Evolutionary conservation across 805 yeast species (phyloP), one percentile per base, ranked within the genome.

Genomic region (Teunomyces cretensis): DNA sequence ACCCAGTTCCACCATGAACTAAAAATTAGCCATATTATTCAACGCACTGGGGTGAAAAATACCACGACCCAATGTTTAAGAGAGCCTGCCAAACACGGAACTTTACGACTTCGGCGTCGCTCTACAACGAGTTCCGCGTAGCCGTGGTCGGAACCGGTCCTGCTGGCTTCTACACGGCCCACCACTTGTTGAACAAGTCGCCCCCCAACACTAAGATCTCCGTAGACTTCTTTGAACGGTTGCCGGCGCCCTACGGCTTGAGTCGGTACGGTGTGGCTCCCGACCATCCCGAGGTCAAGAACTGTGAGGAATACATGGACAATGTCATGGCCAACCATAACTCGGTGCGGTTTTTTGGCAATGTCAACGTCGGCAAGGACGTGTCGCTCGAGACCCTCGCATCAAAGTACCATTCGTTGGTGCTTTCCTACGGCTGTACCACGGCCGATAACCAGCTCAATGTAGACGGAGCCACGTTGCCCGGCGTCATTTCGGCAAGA

Each of bases 211-310:
- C 58, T 30, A 47, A 54, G 2, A 39, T 72, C n/a, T 41, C 75
- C 45, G 74, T 91, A 3, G 94, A 88, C 48, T 74, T 92, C 64
- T 90, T 83, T 70, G 99, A 94, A 58, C 76, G 80, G 50, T 68
- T 83, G 19, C 96, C 97, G 0, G 83, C 90, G 6, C 99, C 99
- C 0, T 92, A 78, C 68, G 99, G 99, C 0, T 73, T 94, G 28
- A 83, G 91, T 33, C 68, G 99, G 30, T 91, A 79, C 60, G 99
- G 99, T 1, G 98, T 94, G n/a, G 97, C 99, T 0, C 99, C 99
- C 2, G 99, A 94, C 65, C 97, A 94, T 65, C 96, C 97, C 0
- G 98, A 94, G 57, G 98, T 94, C 27, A 92, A 91, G 62, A 83
- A 83, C 48, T 86, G 94, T 55, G 71, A 84, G 61, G 86, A 86